phyloP scores from a whole-genome alignment of 2,329 filamentous ascomycete species.

The Colletotrichum sp. region DNA sequence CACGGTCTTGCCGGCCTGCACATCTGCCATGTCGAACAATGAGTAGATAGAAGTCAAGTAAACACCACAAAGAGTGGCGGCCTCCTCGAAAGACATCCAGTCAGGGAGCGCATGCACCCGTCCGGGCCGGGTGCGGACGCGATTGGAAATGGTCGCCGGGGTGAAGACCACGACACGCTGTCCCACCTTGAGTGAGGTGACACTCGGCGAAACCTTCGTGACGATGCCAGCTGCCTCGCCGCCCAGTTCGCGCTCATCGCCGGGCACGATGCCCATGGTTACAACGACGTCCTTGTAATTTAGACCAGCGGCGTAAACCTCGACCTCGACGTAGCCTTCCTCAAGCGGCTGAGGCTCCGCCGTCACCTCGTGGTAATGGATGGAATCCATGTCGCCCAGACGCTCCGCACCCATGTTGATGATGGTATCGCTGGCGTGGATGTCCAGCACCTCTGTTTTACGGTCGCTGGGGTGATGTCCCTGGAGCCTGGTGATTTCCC shows the following conservation, averaged over 20 bases:
- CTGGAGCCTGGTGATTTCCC: background rate
- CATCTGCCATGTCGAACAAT: slow-evolving; percentile 17
- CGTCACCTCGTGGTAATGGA: background rate
- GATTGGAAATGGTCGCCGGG: slow-evolving; percentile 23
- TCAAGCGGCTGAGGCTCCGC: background rate
- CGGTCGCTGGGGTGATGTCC: background rate
- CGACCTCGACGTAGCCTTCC: background rate
- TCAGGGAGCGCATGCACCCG: slow-evolving; percentile 22
- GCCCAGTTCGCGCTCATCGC: background rate
- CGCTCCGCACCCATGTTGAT: background rate
- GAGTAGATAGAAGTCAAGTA: slow-evolving; percentile 33
- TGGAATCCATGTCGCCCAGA: background rate
- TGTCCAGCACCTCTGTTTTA: background rate
- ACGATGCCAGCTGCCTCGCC: background rate
- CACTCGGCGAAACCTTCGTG: background rate
- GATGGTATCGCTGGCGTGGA: background rate
- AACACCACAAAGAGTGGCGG: slow-evolving; percentile 31
- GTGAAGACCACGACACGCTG: background rate
- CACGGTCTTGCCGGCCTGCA: slow-evolving; percentile 22
- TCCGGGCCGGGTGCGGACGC: slow-evolving; percentile 21
- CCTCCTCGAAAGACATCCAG: slow-evolving; percentile 23
- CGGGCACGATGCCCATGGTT: background rate
- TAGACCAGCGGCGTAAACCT: background rate
- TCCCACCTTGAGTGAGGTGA: background rate
- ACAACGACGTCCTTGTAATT: background rate